Evolutionary conservation across 306 rosid species (phyloP).

Genomic region (Cucurbita pepo): DNA sequence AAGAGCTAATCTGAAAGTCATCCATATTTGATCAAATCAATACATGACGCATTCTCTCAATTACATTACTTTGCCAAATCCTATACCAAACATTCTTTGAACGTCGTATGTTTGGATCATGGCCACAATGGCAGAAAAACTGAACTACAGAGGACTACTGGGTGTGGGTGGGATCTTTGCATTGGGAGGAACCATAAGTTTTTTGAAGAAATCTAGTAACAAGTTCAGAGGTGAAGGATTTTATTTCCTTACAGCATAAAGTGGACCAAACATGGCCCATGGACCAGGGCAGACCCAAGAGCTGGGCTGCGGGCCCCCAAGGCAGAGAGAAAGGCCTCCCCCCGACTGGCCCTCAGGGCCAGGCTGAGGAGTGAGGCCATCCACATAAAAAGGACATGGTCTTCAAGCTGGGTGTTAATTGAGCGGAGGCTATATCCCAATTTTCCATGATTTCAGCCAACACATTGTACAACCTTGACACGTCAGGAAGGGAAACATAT

Average conservation of each 20-base stretch:
- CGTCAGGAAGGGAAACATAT: background rate
- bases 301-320: background rate
- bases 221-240: background rate
- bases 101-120: background rate
- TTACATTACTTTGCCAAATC: background rate
- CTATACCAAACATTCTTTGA: background rate
- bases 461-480: background rate
- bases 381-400: background rate
- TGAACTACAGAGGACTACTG: background rate
- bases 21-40: conserved; percentile 6
- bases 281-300: background rate
- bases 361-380: background rate
- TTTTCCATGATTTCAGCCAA: background rate
- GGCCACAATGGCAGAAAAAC: background rate
- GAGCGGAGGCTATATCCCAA: background rate
- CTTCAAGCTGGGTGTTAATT: background rate
- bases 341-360: background rate
- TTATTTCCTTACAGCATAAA: background rate
- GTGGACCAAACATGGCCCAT: background rate
- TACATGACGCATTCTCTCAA: background rate
- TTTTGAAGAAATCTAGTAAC: background rate
- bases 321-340: background rate
- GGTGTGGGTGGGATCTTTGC: background rate
- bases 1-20: conserved; percentile 15
- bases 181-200: background rate